Evolutionary conservation across 1,139 yeast species (phyloP), one percentile per base, ranked within the genome.

Genomic region (Hyphopichia fennica): DNA sequence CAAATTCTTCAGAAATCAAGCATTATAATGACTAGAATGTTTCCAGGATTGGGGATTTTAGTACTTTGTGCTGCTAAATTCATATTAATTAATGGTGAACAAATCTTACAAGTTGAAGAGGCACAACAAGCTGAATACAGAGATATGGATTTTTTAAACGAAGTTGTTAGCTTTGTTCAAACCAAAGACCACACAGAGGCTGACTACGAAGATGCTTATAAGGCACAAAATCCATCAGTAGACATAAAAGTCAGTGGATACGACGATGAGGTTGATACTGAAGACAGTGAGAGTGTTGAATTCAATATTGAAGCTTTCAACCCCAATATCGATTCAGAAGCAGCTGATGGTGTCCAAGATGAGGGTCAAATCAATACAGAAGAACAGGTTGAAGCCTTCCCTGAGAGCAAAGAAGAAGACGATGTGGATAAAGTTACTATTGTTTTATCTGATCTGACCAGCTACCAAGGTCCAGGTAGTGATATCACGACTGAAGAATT

Each of bases 61-160:
- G 11, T n/a, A 8, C 28, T 25, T 7, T 25, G 3, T 11, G 9
- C 11, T 4, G 8, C 13, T 11, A 25, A 11, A 10, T 25, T 11
- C n/a, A 7, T 11, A 7, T 25, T 25, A n/a, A 25, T 5, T 25
- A 7, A 11, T 29, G 32, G 14, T 13, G 14, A 8, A 7, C n/a
- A 27, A 16, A 14, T 6, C 5, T 9, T 4, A 3, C n/a, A 7
- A 3, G 13, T n/a, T 18, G 22, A 31, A 16, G n/a, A 8, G 5
- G 14, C 10, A 14, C 13, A 34, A 15, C 30, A 14, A 20, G 9
- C 18, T 10, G 35, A 37, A 8, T 37, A 30, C 22, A 15, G 22
- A 19, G 39, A 37, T 22, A 19, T n/a, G n/a, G 18, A 14, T 3
- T 38, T 31, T 34, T 34, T 38, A 14, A 34, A 27, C n/a, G 33